Base-by-base conservation (phyloP, 2,329 filamentous ascomycete genomes). In the Fusarium virguliforme region DNA sequence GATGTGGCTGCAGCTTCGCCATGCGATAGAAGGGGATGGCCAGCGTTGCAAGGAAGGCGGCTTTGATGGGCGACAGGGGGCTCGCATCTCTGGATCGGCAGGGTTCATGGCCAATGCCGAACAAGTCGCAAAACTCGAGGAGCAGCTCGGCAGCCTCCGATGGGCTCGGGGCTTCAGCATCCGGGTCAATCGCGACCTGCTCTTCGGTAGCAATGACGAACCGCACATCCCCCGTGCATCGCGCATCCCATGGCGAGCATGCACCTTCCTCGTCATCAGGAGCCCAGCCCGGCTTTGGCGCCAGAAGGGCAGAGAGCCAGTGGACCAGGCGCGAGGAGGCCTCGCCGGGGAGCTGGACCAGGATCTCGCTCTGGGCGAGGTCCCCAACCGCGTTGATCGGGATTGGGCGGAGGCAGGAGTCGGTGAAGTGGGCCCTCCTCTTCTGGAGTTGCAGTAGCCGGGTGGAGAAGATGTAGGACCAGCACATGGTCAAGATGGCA, bases 401-500 rank as follows among this genome's bases (percentile, higher is more conserved):
- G 60, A 73, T 57, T 59, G 74, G 71, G 50, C 55, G 71, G 65
- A 76, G 58, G 70, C 63, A 73, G 30, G 59, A 64, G 62, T 73
- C 62, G 57, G 73, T 76, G 65, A 74, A 76, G 67, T 70, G 73
- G 64, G 64, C 55, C 65, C 59, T 60, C 26, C 71, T 72, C 18
- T 70, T 56, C 62, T 76, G 75, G 38, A 76, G 75, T 62, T 76
- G 70, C 67, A 76, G 72, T 48, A 76, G 71, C 35, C 72, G 72
- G 34, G 73, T 74, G 68, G 75, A 76, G 73, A 76, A 71, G 43
- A 76, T 68, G 56, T 76, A 76, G 60, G 75, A 76, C 75, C 75
- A 76, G 54, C 73, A 75, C 64, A 76, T 64, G 65, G 73, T 72
- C 59, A 76, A 50, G 57, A 76, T 70, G 58, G 74, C 74, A 32